phyloP scores from a whole-genome alignment of 169 alveolate species.

The Babesia bovis region DNA sequence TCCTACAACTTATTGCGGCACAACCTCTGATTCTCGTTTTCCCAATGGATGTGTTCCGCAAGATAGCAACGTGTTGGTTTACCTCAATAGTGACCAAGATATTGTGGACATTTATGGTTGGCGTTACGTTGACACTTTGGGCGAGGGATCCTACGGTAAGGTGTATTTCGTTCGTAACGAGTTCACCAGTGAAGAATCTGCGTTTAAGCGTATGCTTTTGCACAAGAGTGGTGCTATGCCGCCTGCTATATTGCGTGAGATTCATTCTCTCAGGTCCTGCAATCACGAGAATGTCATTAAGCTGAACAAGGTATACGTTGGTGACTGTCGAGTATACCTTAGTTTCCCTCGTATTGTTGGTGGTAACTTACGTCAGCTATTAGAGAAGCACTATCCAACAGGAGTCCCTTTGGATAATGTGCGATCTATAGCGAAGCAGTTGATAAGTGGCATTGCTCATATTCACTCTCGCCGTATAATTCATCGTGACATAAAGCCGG shows the following conservation, averaged over 20 bases:
- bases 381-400: conserved; percentile 65
- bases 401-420: conserved; percentile 68
- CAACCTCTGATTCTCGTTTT: neutral
- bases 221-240: conserved; percentile 83
- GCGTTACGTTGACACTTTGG: conserved; percentile 61
- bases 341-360: conserved; percentile 69
- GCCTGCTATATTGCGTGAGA: conserved; percentile 71
- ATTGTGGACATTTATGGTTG: conserved; percentile 58
- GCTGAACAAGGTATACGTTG: conserved; percentile 71
- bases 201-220: conserved; percentile 54
- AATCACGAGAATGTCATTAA: conserved; percentile 68
- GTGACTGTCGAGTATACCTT: conserved; percentile 70
- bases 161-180: conserved; percentile 57
- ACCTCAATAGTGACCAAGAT: conserved; percentile 48
- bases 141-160: conserved; percentile 66
- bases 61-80: conserved; percentile 5
- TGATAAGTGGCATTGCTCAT: conserved; percentile 77
- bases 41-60: neutral
- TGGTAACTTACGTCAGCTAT: conserved; percentile 70
- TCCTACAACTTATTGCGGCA: neutral
- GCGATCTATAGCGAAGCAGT: conserved; percentile 68
- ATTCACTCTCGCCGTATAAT: conserved; percentile 80
- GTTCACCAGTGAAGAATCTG: conserved; percentile 50
- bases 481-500: conserved; percentile 77
- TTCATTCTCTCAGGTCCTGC: conserved; percentile 65